Evolutionary conservation across 1,139 yeast species (phyloP).

Genomic region (Saccharomyces hybrid): DNA sequence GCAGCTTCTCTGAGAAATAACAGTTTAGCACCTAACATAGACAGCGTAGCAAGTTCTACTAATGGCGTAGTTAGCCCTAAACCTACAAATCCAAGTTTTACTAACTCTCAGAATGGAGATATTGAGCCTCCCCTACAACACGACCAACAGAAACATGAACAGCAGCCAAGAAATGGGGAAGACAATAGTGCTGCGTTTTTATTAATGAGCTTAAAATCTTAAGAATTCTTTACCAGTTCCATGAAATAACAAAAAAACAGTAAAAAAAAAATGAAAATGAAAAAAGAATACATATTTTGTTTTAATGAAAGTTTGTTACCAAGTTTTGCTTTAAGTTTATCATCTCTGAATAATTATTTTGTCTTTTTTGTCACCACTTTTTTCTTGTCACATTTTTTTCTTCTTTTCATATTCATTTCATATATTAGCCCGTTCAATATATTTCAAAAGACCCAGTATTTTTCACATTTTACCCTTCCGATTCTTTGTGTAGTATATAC

Average conservation of each 20-base stretch:
- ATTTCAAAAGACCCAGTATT: not conserved
- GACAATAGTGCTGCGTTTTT: slow-evolving; percentile 27
- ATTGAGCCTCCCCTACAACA: slow-evolving; percentile 6
- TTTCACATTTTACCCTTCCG: not conserved
- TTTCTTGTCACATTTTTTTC: not conserved
- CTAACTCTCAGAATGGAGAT: slow-evolving; percentile 16
- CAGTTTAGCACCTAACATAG: slow-evolving; percentile 11
- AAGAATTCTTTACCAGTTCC: not conserved
- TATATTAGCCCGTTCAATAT: not conserved
- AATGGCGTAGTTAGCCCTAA: slow-evolving; percentile 2
- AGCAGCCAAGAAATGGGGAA: slow-evolving; percentile 12
- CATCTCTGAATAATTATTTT: not conserved
- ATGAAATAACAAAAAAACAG: not conserved
- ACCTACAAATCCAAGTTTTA: slow-evolving; percentile 10
- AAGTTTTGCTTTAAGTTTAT: not conserved
- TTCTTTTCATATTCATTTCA: not conserved
- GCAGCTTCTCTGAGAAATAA: slow-evolving; percentile 51
- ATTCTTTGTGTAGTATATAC: not conserved
- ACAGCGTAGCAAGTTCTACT: slow-evolving; percentile 3
- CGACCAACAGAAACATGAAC: slow-evolving; percentile 7
- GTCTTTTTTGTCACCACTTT: not conserved
- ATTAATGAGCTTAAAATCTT: slow-evolving; percentile 27
- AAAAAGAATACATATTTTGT: not conserved
- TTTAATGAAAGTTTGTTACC: not conserved
- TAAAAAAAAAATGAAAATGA: not conserved